Evolutionary conservation across 345 rosid species (phyloP), one percentile per base, ranked within the genome.

Genomic region (Eucalyptus erythrocorys): DNA sequence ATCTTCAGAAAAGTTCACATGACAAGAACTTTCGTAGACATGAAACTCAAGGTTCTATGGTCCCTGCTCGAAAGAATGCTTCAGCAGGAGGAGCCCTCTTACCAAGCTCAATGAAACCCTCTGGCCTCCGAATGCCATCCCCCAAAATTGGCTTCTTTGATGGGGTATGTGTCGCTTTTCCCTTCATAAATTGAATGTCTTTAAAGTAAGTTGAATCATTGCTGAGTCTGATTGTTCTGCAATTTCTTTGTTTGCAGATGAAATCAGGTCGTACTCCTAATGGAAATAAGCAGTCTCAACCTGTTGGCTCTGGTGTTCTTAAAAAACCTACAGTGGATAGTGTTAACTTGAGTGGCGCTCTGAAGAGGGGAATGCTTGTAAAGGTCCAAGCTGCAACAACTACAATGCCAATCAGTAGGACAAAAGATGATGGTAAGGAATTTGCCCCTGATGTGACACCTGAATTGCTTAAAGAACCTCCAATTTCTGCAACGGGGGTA

Each of bases 121-220:
- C 99, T 22, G 99, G 99, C 89, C 98, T 98, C 85, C 93, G 99
- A 30, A 89, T 97, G 95, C 99, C 99, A 85, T 95, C 99, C 86
- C 99, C 99, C 87, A 98, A 97, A 90, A 88, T 97, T 86, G 99
- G 99, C 89, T 97, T 93, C 94, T 98, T 98, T 93, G 99, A 98
- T 86, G 99, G 98, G 96, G 99, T 97, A 76, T 76, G 47, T 76
- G 8, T 59, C 92, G 98, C 90, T 92, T 80, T 91, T 66, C 47
- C 17, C 87, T 88, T 89, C 86, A 6, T 59, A 55, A 86, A 30
- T 88, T 42, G 85, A 90, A 85, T 68, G 37, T 68, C 87, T 48
- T 85, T 61, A 43, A 17, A 68, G 61, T 71, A 37, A 15, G 48
- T 19, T 16, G 86, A 66, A 43, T 10, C 32, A 82, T 37, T 19